A percentile compares a stretch with the other conserved stretches of the same genome.
Evolutionary conservation across 2,329 filamentous ascomycete genomes (phyloP).

Genomic region (Ophiosphaerella korrae): DNA sequence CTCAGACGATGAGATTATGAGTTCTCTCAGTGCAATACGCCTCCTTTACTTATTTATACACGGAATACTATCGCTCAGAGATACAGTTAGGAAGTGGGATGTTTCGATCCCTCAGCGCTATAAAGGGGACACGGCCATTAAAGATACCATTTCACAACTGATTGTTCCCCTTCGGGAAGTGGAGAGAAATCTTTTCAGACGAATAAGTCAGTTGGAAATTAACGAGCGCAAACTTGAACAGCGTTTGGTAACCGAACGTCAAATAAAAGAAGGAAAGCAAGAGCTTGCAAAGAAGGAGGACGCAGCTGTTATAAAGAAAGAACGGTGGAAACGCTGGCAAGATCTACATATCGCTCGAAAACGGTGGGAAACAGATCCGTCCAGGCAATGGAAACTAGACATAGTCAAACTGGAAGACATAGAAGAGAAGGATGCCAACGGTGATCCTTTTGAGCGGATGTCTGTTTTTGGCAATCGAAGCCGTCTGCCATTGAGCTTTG

Average conservation of each 20-base stretch:
- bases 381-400: constrained; percentile 10
- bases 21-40: constrained; percentile 20
- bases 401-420: constrained; percentile 18
- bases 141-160: constrained; percentile 25
- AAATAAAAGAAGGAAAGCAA: constrained; percentile 7
- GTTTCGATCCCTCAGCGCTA: constrained; percentile 16
- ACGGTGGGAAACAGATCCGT: constrained; percentile 27
- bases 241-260: constrained; percentile 3
- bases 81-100: constrained; percentile 28
- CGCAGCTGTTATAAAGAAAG: neutral
- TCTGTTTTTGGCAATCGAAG: constrained; percentile 45
- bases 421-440: constrained; percentile 47
- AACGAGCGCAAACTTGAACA: constrained; percentile 8
- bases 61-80: constrained; percentile 31
- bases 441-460: constrained; percentile 46
- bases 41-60: constrained; percentile 20
- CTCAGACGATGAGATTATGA: constrained; percentile 1
- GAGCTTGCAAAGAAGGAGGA: constrained; percentile 6
- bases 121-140: constrained; percentile 28
- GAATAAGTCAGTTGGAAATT: constrained; percentile 10
- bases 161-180: constrained; percentile 34
- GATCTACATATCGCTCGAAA: constrained; percentile 34
- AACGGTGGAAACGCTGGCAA: constrained; percentile 34
- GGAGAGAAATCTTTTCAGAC: constrained; percentile 1
- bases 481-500: constrained; percentile 17